These are phyloP conservation scores for Phytophthora parvispora DNA, from an alignment of 352 stramenopile species.

Conservation along the genomic window DNA sequence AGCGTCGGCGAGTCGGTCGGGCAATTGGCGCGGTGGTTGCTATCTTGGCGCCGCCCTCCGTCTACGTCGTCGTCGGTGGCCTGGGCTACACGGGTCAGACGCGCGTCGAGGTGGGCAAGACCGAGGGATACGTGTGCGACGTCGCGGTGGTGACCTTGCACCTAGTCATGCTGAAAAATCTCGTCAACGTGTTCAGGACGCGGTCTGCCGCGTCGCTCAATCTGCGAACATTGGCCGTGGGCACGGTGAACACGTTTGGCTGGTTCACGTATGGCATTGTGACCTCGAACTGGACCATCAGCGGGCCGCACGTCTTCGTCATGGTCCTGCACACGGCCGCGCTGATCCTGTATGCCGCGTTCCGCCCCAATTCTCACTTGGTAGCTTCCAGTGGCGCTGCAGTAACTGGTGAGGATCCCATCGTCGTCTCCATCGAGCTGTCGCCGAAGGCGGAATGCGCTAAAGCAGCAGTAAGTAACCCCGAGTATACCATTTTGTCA, in stretches of 20 bases:
- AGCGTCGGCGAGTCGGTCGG: conserved; percentile 5
- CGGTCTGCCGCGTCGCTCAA: conserved; percentile 43
- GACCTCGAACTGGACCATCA: conserved; percentile 55
- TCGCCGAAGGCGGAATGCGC: neutral
- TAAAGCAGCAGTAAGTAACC: neutral
- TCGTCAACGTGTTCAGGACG: conserved; percentile 37
- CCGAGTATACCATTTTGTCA: conserved; percentile 7
- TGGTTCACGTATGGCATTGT: conserved; percentile 51
- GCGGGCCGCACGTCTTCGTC: conserved; percentile 46
- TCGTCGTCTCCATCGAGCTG: conserved; percentile 7
- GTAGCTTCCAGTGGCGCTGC: neutral
- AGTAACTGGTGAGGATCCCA: neutral
- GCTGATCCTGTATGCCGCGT: conserved; percentile 19
- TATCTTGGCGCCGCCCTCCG: conserved; percentile 15
- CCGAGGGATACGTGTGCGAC: conserved; percentile 34
- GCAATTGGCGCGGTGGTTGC: neutral
- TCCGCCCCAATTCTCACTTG: conserved; percentile 2
- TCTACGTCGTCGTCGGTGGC: conserved; percentile 25
- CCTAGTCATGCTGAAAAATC: conserved; percentile 43
- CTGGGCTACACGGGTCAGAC: conserved; percentile 25
- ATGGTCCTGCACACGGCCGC: conserved; percentile 29
- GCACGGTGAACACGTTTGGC: conserved; percentile 51
- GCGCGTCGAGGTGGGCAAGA: conserved; percentile 12
- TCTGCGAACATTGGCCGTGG: conserved; percentile 39
- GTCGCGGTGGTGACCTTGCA: conserved; percentile 40